phyloP scores from a whole-genome alignment of 1,139 yeast species.

The Magnusiomyces tetraspermus region DNA sequence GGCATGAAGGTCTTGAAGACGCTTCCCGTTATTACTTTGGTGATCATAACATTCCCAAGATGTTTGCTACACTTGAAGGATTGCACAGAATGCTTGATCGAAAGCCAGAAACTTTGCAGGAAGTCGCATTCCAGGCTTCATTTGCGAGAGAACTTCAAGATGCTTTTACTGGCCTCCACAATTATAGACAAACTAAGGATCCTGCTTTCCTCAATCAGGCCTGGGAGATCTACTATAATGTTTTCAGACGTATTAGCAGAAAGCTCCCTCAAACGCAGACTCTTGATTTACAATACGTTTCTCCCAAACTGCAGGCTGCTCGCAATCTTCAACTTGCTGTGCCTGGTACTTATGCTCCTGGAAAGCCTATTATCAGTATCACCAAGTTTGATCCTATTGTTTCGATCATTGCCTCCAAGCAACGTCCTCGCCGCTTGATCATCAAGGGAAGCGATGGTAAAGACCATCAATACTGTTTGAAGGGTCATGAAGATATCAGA shows the following conservation, averaged over 20 bases:
- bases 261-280: slow-evolving; percentile 82
- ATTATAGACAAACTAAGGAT: slow-evolving; percentile 77
- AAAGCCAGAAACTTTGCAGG: slow-evolving; percentile 91
- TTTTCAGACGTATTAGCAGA: slow-evolving; percentile 81
- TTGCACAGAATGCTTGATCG: slow-evolving; percentile 43
- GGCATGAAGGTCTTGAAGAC: slow-evolving; percentile 97
- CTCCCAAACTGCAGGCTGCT: slow-evolving; percentile 78
- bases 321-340: slow-evolving; percentile 76
- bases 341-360: slow-evolving; percentile 89
- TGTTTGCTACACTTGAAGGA: slow-evolving; percentile 88
- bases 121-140: slow-evolving; percentile 84
- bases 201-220: slow-evolving; percentile 88
- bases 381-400: slow-evolving; percentile 70
- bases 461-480: slow-evolving; percentile 67
- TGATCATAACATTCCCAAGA: slow-evolving; percentile 87
- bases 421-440: slow-evolving; percentile 78
- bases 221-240: slow-evolving; percentile 93
- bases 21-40: slow-evolving; percentile 92
- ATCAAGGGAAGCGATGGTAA: slow-evolving; percentile 88
- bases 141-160: slow-evolving; percentile 89
- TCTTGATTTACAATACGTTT: slow-evolving; percentile 83
- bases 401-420: slow-evolving; percentile 89
- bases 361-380: slow-evolving; percentile 68
- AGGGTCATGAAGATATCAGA: slow-evolving; percentile 97
- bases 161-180: slow-evolving; percentile 89